phyloP scores from a whole-genome alignment of 768 basidiomycete species.

The Podaxis pistillaris region DNA sequence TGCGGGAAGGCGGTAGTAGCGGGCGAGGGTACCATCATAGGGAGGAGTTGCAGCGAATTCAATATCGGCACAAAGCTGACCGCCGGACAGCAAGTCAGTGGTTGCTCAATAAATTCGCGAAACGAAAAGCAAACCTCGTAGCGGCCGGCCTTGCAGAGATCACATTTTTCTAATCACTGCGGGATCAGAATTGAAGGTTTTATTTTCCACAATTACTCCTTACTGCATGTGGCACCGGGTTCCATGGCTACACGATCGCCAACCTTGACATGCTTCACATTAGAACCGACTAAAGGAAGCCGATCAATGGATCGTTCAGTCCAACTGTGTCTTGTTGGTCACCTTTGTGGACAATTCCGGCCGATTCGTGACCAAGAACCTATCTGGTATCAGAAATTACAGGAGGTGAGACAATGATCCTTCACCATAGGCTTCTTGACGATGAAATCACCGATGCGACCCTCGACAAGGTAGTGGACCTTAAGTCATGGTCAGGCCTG shows the following conservation, averaged over 20 bases:
- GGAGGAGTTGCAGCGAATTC: slow-evolving; percentile 93
- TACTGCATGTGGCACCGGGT: slow-evolving; percentile 82
- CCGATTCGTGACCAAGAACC: slow-evolving; percentile 94
- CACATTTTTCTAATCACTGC: slow-evolving; percentile 51
- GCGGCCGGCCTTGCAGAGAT: slow-evolving; percentile 78
- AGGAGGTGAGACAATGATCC: slow-evolving; percentile 1
- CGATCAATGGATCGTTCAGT: not conserved
- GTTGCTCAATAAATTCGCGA: slow-evolving; percentile 32
- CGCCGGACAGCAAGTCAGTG: not conserved
- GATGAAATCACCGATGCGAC: slow-evolving; percentile 77
- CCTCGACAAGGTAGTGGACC: slow-evolving; percentile 80
- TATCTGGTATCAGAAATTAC: slow-evolving; percentile 25
- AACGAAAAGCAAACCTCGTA: slow-evolving; percentile 61
- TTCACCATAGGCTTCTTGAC: slow-evolving; percentile 78
- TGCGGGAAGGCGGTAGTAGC: slow-evolving; percentile 84
- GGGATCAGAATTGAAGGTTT: slow-evolving; percentile 1
- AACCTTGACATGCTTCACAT: slow-evolving; percentile 71
- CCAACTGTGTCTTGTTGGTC: slow-evolving; percentile 6
- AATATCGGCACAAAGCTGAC: slow-evolving; percentile 81
- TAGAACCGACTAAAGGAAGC: slow-evolving; percentile 57
- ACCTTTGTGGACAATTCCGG: slow-evolving; percentile 77
- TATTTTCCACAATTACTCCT: slow-evolving; percentile 19
- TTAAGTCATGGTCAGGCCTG: slow-evolving; percentile 24
- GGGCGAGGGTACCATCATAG: slow-evolving; percentile 82
- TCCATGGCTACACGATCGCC: slow-evolving; percentile 93